These are phyloP conservation scores for Penicillium sp. DNA, from an alignment of 2,329 filamentous ascomycete species.

Conservation along the genomic window DNA sequence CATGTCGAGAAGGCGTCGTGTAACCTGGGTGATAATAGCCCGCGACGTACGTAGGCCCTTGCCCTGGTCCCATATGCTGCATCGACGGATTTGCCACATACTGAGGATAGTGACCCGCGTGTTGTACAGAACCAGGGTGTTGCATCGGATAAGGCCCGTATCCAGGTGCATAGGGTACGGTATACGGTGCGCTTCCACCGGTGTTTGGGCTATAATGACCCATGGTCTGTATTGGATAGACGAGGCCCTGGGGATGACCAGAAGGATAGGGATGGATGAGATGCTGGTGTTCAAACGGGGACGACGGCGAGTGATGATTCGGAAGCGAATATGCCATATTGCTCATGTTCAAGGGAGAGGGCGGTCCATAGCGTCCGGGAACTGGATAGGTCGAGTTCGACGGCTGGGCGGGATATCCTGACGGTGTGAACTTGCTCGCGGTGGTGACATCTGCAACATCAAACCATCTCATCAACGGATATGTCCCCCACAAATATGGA, in stretches of 20 bases:
- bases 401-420: constrained; percentile 24
- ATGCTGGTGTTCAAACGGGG: constrained; percentile 29
- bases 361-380: constrained; percentile 23
- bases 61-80: constrained; percentile 23
- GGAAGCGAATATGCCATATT: constrained; percentile 35
- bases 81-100: constrained; percentile 24
- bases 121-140: constrained; percentile 19
- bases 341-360: constrained; percentile 32
- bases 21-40: constrained; percentile 34
- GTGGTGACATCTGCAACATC: constrained; percentile 8
- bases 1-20: constrained; percentile 22
- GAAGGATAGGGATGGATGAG: constrained; percentile 32
- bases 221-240: constrained; percentile 35
- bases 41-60: constrained; percentile 25
- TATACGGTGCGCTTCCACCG: constrained; percentile 27
- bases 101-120: constrained; percentile 24
- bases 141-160: constrained; percentile 35
- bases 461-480: constrained; percentile 3
- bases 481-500: not conserved
- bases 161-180: constrained; percentile 26
- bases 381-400: constrained; percentile 22
- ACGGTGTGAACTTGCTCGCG: constrained; percentile 14
- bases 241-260: constrained; percentile 28
- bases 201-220: constrained; percentile 26
- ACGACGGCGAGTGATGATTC: constrained; percentile 26